phyloP scores from a whole-genome alignment of 2,329 filamentous ascomycete genomes.

The Plectosphaerella plurivora region DNA sequence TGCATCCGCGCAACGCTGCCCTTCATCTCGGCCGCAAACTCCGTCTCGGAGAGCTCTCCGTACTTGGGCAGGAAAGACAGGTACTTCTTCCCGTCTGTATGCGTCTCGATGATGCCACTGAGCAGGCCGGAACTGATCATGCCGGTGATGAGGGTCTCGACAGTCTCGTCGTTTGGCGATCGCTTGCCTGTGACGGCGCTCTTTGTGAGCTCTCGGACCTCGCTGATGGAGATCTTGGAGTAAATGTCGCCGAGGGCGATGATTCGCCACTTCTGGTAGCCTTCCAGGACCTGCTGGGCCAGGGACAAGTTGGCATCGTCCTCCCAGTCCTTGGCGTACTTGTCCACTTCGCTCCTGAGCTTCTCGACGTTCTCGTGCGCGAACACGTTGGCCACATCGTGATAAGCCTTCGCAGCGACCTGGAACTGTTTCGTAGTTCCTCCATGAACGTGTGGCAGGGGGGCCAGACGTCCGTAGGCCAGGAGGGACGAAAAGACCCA shows the following conservation, averaged over 20 bases:
- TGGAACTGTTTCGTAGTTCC: conserved; percentile 53
- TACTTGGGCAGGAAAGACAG: conserved; percentile 45
- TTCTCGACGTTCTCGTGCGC: conserved; percentile 46
- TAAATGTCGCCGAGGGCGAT: conserved; percentile 70
- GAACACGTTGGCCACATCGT: conserved; percentile 66
- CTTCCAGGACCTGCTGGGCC: conserved; percentile 61
- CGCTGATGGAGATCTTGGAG: conserved; percentile 49
- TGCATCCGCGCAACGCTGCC: conserved; percentile 36
- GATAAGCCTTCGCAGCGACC: conserved; percentile 63
- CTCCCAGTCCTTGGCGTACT: conserved; percentile 54
- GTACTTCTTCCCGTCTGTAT: conserved; percentile 35
- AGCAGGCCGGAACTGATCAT: conserved; percentile 56
- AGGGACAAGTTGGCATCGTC: conserved; percentile 72
- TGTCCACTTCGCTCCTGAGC: conserved; percentile 60
- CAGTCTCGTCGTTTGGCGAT: conserved; percentile 36
- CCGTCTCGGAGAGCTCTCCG: conserved; percentile 40
- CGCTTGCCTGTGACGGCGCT: conserved; percentile 47
- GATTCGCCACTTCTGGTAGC: conserved; percentile 74
- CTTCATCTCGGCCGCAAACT: conserved; percentile 44
- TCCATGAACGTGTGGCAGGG: conserved; percentile 51
- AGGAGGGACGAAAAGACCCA: conserved; percentile 78
- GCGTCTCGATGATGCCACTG: conserved; percentile 36
- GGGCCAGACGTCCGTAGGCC: conserved; percentile 54
- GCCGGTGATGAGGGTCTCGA: conserved; percentile 40
- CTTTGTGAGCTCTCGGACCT: conserved; percentile 46